Evolutionary conservation across 495 filamentous ascomycete species (phyloP), one percentile per base, ranked within the genome.

Genomic region (Aspergillus taichungensis): DNA sequence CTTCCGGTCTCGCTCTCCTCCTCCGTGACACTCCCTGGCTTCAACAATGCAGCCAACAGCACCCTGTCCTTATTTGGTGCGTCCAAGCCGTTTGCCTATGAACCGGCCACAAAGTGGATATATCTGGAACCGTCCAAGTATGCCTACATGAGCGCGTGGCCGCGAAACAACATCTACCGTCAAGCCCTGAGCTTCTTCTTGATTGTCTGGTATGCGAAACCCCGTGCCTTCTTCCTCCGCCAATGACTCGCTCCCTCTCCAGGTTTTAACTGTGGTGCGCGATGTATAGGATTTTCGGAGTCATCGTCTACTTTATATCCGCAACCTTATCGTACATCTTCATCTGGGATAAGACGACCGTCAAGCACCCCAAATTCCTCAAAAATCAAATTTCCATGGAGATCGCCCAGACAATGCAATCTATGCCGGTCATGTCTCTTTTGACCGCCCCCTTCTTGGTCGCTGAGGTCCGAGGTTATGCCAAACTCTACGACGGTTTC

Each of bases 281-380:
- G 3, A 11, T 27, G 32, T 13, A 34, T 40, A 95, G 89, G 83
- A 59, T 94, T 54, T 94, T 92, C 55, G 88, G 91, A 46, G 62
- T 88, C 27, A 50, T 87, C 34, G 66, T 89, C 50, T 97, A 97
- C 73, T 95, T 90, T 63, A 48, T 86, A 49, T 88, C 83, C 59
- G 82, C 91, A 13, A 75, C 82, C 33, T 71, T 94, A 27, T 95
- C 88, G 29, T 97, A 94, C 71, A 45, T 83, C 55, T 91, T 95
- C 75, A 71, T 97, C 67, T 97, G 95, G 74, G 90, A 97, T 67
- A 88, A 97, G 61, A 74, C 78, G 13, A 91, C 85, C 51, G 80
- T 88, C 69, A 72, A 85, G 8, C 92, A 97, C 61, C 91, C 91
- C 32, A 95, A 94, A 63, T 97, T 88, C 64, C 85, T 96, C 59